Conservation (phyloP, 2,329 filamentous ascomycete species). For the Diaporthe aspalathi region DNA sequence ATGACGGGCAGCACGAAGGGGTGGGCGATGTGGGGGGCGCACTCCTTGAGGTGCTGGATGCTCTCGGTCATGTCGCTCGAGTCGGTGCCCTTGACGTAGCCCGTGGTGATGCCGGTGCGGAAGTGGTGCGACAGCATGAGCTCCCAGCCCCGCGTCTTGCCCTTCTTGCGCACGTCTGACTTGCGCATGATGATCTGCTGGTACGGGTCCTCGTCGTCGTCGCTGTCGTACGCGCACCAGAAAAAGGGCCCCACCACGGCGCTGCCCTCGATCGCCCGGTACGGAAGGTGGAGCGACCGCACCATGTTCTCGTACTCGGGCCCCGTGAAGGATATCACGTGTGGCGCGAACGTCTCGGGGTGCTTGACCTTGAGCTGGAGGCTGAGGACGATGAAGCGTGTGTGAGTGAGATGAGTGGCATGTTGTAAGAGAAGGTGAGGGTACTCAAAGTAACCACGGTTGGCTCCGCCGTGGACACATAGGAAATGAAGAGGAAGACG, state of each 20-base stretch:
- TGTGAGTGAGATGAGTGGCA: background rate
- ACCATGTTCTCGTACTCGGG: conserved; percentile 67
- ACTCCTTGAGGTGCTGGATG: conserved; percentile 62
- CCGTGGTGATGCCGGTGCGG: conserved; percentile 65
- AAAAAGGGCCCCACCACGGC: conserved; percentile 73
- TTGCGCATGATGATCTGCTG: conserved; percentile 73
- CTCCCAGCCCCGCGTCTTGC: conserved; percentile 73
- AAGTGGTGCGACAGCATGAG: conserved; percentile 71
- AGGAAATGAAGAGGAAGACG: background rate
- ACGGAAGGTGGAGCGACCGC: conserved; percentile 63
- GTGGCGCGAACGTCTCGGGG: conserved; percentile 67
- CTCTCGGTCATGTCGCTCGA: conserved; percentile 64
- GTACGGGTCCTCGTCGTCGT: conserved; percentile 64
- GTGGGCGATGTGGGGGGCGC: conserved; percentile 63
- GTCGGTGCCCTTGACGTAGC: conserved; percentile 71
- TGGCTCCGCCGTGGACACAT: background rate
- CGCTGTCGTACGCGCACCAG: conserved; percentile 68
- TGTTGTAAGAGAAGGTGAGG: background rate
- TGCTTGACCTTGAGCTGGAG: conserved; percentile 67
- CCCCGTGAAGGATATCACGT: conserved; percentile 64
- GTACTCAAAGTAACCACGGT: background rate
- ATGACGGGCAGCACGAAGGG: conserved; percentile 70
- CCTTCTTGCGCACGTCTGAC: conserved; percentile 74
- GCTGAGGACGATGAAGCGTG: conserved; percentile 47
- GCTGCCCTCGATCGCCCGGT: conserved; percentile 67